Evolutionary conservation across 768 basidiomycete genomes (phyloP).

Genomic region (Boletus vinaceobasis): DNA sequence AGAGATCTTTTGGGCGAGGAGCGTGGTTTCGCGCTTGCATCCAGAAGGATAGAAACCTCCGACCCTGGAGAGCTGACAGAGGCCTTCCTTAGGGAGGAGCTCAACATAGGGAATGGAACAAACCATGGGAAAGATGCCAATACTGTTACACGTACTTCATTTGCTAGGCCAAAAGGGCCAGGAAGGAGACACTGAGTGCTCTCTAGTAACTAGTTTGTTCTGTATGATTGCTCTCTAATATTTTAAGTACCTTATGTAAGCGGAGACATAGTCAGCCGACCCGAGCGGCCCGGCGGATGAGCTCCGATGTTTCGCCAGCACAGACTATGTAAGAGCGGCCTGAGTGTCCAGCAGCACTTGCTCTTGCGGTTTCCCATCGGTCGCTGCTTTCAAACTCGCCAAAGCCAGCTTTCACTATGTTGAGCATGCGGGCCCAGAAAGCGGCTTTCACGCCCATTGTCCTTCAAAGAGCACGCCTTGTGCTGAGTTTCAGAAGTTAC

Average conservation of each 20-base stretch:
- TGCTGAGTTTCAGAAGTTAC: constrained; percentile 21
- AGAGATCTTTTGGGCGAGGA: constrained; percentile 48
- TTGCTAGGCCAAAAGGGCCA: constrained; percentile 71
- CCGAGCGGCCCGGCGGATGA: constrained; percentile 16
- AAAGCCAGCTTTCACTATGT: constrained; percentile 18
- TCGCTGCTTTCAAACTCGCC: not conserved
- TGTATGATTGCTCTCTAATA: too few species aligned
- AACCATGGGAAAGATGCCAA: not conserved
- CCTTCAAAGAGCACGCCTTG: constrained; percentile 16
- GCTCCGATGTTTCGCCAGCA: constrained; percentile 17
- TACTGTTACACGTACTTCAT: constrained; percentile 35
- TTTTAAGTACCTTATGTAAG: not conserved
- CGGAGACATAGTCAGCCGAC: not conserved
- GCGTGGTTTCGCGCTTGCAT: constrained; percentile 39
- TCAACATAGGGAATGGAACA: constrained; percentile 36
- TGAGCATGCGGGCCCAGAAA: constrained; percentile 13
- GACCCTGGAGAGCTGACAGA: constrained; percentile 72
- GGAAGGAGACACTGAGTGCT: constrained; percentile 44
- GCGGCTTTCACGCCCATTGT: constrained; percentile 15
- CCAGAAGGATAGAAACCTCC: constrained; percentile 79
- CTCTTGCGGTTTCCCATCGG: not conserved
- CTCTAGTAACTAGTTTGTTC: too few species aligned
- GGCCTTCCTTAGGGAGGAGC: constrained; percentile 54
- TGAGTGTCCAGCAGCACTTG: not conserved
- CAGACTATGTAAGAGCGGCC: not conserved